phyloP scores from a whole-genome alignment of 140 eudicot genomes.

The Bidens hawaiensis region DNA sequence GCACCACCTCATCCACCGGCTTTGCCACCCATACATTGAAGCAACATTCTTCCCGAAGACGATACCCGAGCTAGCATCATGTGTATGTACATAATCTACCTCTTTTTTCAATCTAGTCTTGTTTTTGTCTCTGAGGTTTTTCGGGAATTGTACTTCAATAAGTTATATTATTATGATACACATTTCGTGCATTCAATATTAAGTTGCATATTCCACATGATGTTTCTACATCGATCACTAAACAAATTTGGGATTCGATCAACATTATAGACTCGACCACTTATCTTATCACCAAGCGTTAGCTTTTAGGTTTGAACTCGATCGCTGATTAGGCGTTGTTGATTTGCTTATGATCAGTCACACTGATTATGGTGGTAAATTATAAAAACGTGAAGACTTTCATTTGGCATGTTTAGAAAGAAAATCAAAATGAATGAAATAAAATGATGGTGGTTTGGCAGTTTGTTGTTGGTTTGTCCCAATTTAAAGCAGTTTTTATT shows the following conservation, averaged over 20 bases:
- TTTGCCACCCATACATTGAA: constrained; percentile 39
- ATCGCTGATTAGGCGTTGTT: background rate
- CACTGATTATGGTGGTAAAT: background rate
- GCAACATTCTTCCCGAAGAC: constrained; percentile 8
- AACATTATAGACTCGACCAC: background rate
- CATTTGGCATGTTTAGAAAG: background rate
- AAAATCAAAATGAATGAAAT: background rate
- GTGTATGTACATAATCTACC: constrained; percentile 33
- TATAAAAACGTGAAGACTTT: background rate
- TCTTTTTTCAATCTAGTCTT: constrained; percentile 11
- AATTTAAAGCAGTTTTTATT: constrained; percentile 17
- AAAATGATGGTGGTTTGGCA: constrained; percentile 8
- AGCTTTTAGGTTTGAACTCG: background rate
- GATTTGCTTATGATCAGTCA: background rate
- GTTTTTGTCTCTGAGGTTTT: constrained; percentile 27
- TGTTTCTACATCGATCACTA: background rate
- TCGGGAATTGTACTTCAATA: constrained; percentile 13
- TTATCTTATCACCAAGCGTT: background rate
- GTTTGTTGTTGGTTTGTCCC: constrained; percentile 40
- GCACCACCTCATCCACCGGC: constrained; percentile 37
- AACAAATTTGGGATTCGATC: background rate
- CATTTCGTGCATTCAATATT: background rate
- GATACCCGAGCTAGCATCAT: constrained; percentile 15
- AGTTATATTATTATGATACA: constrained; percentile 20
- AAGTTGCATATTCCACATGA: background rate